Evolutionary conservation across 768 basidiomycete species (phyloP).

Genomic region (Amanita pallidorosea): DNA sequence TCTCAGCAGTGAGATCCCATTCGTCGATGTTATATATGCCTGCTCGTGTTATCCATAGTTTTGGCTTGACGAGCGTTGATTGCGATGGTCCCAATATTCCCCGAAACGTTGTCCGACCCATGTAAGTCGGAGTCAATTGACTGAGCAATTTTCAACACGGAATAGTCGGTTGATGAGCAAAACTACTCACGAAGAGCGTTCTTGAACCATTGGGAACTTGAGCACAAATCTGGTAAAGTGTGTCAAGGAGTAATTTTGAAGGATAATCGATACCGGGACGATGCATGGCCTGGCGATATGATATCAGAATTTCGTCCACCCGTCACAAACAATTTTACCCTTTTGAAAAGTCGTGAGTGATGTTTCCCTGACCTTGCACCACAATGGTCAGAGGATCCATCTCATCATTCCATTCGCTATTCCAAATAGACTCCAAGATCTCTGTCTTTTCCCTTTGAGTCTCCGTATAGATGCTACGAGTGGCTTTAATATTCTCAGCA

Average conservation of each 20-base stretch:
- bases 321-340: conserved; percentile 42
- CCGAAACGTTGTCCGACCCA: conserved; percentile 58
- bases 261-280: conserved; percentile 38
- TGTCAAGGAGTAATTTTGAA: conserved; percentile 68
- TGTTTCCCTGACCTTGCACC: conserved; percentile 28
- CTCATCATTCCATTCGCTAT: conserved; percentile 70
- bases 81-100: conserved; percentile 45
- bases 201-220: conserved; percentile 13
- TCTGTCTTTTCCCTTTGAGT: conserved; percentile 64
- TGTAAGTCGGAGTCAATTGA: conserved; percentile 40
- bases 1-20: conserved; percentile 54
- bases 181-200: background rate
- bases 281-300: conserved; percentile 37
- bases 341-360: conserved; percentile 53
- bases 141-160: background rate
- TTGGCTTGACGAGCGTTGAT: conserved; percentile 30
- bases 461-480: conserved; percentile 87
- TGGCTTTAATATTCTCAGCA: conserved; percentile 51
- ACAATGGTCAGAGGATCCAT: conserved; percentile 60
- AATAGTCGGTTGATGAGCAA: background rate
- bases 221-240: conserved; percentile 23
- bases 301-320: background rate
- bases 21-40: conserved; percentile 54
- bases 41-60: conserved; percentile 50
- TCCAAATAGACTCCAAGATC: conserved; percentile 54